Evolutionary conservation across 2,329 filamentous ascomycete species (phyloP).

Genomic region (Pyrenochaeta sp.): DNA sequence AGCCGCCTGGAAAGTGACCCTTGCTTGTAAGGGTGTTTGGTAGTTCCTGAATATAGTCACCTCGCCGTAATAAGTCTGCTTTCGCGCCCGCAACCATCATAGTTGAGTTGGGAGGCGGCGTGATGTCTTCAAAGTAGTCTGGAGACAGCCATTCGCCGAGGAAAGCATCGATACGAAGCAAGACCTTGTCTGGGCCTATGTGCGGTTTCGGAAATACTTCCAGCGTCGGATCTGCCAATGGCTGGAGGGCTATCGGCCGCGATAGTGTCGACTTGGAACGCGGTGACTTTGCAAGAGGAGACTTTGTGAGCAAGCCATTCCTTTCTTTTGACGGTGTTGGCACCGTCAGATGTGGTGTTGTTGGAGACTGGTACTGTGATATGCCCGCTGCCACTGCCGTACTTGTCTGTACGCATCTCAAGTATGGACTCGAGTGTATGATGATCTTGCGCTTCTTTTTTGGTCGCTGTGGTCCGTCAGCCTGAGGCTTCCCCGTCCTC

Average conservation of each 20-base stretch:
- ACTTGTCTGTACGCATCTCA: slow-evolving; percentile 91
- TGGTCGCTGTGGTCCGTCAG: slow-evolving; percentile 5
- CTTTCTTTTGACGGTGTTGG: slow-evolving; percentile 27
- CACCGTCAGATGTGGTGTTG: slow-evolving; percentile 30
- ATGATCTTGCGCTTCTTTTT: slow-evolving; percentile 77
- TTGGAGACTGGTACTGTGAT: slow-evolving; percentile 66
- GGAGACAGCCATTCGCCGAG: slow-evolving; percentile 95
- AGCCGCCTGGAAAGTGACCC: slow-evolving; percentile 65
- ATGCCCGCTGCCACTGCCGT: slow-evolving; percentile 88
- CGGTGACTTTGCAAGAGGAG: slow-evolving; percentile 24
- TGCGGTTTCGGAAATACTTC: slow-evolving; percentile 43
- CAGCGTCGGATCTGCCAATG: slow-evolving; percentile 48
- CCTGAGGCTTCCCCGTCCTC: slow-evolving; percentile 2
- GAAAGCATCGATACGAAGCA: slow-evolving; percentile 86
- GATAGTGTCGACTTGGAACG: slow-evolving; percentile 25
- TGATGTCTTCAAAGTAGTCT: slow-evolving; percentile 92
- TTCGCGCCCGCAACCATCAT: slow-evolving; percentile 92
- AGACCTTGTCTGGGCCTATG: slow-evolving; percentile 45
- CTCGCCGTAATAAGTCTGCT: slow-evolving; percentile 80
- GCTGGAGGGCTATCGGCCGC: slow-evolving; percentile 38
- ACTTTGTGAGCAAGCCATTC: slow-evolving; percentile 15
- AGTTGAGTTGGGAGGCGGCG: slow-evolving; percentile 82
- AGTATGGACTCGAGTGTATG: slow-evolving; percentile 91
- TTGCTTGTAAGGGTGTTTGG: slow-evolving; percentile 48
- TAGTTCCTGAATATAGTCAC: slow-evolving; percentile 67